Base-by-base conservation (phyloP, 1,284 basidiomycete genomes). In the Tranzscheliella williamsii region DNA sequence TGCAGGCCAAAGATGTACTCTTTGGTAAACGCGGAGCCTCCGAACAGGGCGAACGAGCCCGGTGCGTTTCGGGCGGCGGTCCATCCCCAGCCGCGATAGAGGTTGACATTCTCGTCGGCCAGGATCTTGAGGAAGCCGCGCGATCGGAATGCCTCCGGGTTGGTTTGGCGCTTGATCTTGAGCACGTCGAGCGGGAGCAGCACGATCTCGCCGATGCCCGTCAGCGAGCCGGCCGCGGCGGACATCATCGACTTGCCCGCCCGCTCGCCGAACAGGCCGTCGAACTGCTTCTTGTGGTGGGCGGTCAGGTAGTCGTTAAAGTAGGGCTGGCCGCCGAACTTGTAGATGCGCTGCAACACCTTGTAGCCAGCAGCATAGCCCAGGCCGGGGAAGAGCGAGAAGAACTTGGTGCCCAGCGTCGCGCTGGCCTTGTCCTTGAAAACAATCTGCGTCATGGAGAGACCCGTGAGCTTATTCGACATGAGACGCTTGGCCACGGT, bases 21-120 rank as follows among this genome's bases (percentile, higher is more conserved):
- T 79, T 98, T 97, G 29, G 93, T 91, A 44, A 87, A 84, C 2
- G 94, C 93, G 4, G 91, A 94, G 35, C 91, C 94, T 77, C 94
- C 94, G 76, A 98, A 98, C 16, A 77, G 60, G 44, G 94, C 91
- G 70, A 98, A 98, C 45, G 85, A 87, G 13, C 94, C 94, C 3
- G 94, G 94, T 2, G 94, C 94, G 77, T 98, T 98, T 48, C 94
- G 85, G 1, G 92, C 93, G 82, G 96, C 90, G 27, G 94, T 98
- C 94, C 94, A 97, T 45, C 93, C 94, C 90, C 92, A 96, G 30
- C 94, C 94, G 64, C 92, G 86, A 81, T 98, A 98, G 29, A 98
- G 84, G 11, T 85, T 87, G 43, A 84, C 73, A 50, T 93, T 91
- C 78, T 98, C 95, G 69, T 98, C 93, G 66, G 87, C 81, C 78